phyloP scores from a whole-genome alignment of 345 rosid species.

The Boechera stricta region DNA sequence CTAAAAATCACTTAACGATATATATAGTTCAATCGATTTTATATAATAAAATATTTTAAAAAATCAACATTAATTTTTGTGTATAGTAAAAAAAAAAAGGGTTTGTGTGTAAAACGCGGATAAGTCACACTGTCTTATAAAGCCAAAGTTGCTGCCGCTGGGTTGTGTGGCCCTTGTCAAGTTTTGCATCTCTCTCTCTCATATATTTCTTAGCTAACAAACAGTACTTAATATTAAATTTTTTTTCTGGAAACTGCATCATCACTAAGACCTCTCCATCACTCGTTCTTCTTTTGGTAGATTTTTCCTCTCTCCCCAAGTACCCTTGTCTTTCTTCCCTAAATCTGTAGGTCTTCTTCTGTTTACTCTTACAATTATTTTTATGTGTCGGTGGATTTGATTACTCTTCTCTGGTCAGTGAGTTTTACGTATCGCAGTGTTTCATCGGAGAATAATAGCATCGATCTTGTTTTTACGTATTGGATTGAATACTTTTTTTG shows the following conservation, averaged over 20 bases:
- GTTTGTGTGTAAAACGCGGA: neutral
- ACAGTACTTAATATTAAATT: neutral
- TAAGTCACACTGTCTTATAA: slow-evolving; percentile 14
- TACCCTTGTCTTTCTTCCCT: slow-evolving; percentile 6
- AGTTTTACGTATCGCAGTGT: neutral
- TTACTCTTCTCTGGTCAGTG: slow-evolving; percentile 5
- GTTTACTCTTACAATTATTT: neutral
- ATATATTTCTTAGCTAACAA: neutral
- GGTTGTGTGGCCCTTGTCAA: slow-evolving; percentile 33
- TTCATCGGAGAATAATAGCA: neutral
- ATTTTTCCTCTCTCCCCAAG: slow-evolving; percentile 1
- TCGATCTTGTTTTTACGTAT: slow-evolving; percentile 15
- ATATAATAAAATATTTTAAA: too few species aligned
- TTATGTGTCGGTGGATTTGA: slow-evolving; percentile 35
- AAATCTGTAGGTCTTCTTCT: neutral
- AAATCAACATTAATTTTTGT: too few species aligned
- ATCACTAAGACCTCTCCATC: slow-evolving; percentile 13
- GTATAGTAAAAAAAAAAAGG: neutral
- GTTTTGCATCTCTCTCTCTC: slow-evolving; percentile 19
- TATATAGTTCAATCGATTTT: neutral
- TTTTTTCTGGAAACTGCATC: slow-evolving; percentile 28
- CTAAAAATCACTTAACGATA: too few species aligned
- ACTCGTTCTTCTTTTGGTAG: slow-evolving; percentile 35
- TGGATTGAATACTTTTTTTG: slow-evolving; percentile 7
- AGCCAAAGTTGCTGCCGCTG: neutral